Evolutionary conservation across 2,329 filamentous ascomycete species (phyloP), one percentile per base, ranked within the genome.

Genomic region (Scedosporium dehoogii): DNA sequence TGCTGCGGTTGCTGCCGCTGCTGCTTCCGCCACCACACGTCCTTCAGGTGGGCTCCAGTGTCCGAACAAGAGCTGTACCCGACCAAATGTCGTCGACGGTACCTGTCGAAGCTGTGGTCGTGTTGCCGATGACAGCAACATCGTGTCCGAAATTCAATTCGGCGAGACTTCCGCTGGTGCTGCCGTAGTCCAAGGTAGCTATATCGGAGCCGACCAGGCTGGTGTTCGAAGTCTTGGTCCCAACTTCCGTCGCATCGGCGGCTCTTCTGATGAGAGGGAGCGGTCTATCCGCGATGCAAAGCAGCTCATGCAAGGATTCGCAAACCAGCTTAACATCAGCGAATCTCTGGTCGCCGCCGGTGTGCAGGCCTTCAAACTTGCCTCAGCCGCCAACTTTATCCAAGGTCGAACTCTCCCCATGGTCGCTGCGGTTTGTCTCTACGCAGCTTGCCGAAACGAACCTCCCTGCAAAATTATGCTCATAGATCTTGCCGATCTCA

Each of bases 61-160:
- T 71, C 82, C 82, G 12, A 87, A 86, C 70, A 81, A 83, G 64
- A 75, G 77, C 58, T 88, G 85, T 71, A 77, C 78, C n/a, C 82
- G 81, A 61, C 83, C 84, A 16, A 81, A 85, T 62, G 81, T 88
- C 59, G 78, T 83, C 60, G 84, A 87, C 67, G 85, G 85, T 44
- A 83, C 90, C 67, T 97, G 94, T 75, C 85, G 86, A 65, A 88
- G 85, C 57, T 97, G 94, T 74, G 93, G 92, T 81, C 87, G 85
- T 64, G 85, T 96, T 67, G 85, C 93, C 62, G 88, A 90, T 68
- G 89, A 96, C 71, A 87, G 86, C 71, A 92, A 96, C 70, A 96
- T 97, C 65, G 92, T 97, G 63, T 85, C 91, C 58, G 94, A 99
- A 73, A 85, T 97, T 65, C 88, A 88, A 23, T 99, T 97, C 70